Evolutionary conservation across 1,284 basidiomycete genomes (phyloP), one percentile per base, ranked within the genome.

Genomic region (Heliocybe sulcata): DNA sequence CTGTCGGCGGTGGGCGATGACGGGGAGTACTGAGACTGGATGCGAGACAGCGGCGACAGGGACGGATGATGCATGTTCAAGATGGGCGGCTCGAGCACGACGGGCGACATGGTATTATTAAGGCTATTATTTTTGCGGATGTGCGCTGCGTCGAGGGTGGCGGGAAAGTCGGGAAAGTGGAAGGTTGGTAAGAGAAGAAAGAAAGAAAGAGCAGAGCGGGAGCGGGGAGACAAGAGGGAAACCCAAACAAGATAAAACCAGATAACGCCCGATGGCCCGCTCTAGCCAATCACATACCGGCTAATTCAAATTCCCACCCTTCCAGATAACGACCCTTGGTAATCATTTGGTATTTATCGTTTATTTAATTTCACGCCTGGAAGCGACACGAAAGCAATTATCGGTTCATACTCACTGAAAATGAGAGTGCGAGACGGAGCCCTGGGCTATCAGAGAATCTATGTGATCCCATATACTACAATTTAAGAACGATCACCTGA

Each of bases 51-150:
- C 47, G 59, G 54, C 29, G 56, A 38, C 19, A 56, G 50, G 54
- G 54, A 56, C 33, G 59, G 50, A 55, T 64, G 53, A 74, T 73
- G 74, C 62, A 79, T 71, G 65, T 67, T 73, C 60, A 78, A 63
- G 23, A 74, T 67, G 52, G 79, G 76, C 31, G 75, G 62, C 65
- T 81, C 79, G 63, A 77, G 70, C 58, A 72, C 63, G 59, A 73
- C 62, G 60, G 72, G 69, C 38, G 70, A 70, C 72, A 74, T 73
- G 19, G 27, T 29, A 49, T 23, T 19, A 26, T 51, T 49, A 26
- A 6, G 6, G 3, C 10, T 56, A 53, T 50, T 51, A 51, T 52
- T 47, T 49, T 42, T 16, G 16, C 16, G 19, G 38, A 16, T 35
- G 38, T n/a, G 8, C 3, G 6, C 16, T 6, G 19, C 16, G 38